Base-by-base conservation (phyloP, 768 basidiomycete genomes). In the Coprinopsis strossmayeri region DNA sequence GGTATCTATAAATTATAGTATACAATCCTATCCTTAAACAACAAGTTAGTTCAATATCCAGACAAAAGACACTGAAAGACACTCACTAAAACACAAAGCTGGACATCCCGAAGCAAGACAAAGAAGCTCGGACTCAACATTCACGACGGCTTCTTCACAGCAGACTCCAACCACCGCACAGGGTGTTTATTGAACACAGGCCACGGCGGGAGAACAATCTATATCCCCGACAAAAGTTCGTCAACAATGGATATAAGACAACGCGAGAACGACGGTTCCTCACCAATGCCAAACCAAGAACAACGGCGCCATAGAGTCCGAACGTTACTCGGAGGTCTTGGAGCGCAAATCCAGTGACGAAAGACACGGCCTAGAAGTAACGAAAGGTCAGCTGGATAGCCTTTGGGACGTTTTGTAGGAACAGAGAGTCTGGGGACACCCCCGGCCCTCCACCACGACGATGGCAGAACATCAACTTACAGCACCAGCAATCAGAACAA, bases 141-240 rank as follows among this genome's bases (percentile, higher is more conserved):
- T 27, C 23, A 27, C 37, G n/a, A n/a, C 17, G 50, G 56, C 56
- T 63, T 62, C 59, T 73, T 65, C 57, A 53, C 34, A 12, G 9
- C 57, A 53, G 40, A 51, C 51, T 32, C 30, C 15, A 84, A 63
- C 84, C 82, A 85, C 53, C 72, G 68, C 30, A 84, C 78, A 13
- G 81, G 78, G 58, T 86, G 73, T 12, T 61, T 62, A 54, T 81
- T 84, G 65, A 71, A 85, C 63, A 76, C 66, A 0, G 80, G 75
- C 87, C 87, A 90, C 7, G 81, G 81, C 0, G 87, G 87, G 3
- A 89, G 51, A 11, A 81, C 68, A 40, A 72, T 62, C 87, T 88
- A 53, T 15, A 30, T 34, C 5, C 28, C 42, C 35, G 21, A 38
- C 17, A 40, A 12, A 20, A 32, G 47, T 40, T 25, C 37, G 10